phyloP scores from a whole-genome alignment of 768 basidiomycete genomes.

The Tricholoma sp. region DNA sequence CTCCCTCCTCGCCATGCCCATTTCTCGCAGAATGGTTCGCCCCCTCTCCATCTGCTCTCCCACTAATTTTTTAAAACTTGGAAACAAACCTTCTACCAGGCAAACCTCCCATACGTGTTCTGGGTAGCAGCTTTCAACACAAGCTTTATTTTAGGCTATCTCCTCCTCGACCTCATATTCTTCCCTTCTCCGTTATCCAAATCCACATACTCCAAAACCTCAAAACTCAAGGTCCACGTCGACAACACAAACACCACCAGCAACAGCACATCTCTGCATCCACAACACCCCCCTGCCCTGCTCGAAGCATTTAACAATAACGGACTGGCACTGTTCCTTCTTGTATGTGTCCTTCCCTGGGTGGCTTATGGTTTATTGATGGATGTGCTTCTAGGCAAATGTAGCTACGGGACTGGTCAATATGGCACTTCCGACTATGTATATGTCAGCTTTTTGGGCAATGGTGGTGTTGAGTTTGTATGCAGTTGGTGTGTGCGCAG shows the following conservation, averaged over 20 bases:
- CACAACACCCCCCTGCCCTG: slow-evolving; percentile 32
- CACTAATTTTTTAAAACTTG: neutral
- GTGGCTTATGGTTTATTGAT: too few species aligned
- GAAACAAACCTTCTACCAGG: slow-evolving; percentile 47
- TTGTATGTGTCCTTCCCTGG: too few species aligned
- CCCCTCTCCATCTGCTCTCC: neutral
- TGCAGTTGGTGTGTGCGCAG: slow-evolving; percentile 46
- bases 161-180: slow-evolving; percentile 69
- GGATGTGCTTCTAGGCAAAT: slow-evolving; percentile 64
- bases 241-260: slow-evolving; percentile 1
- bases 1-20: slow-evolving; percentile 35
- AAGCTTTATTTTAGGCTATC: slow-evolving; percentile 76
- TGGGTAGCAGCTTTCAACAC: slow-evolving; percentile 91
- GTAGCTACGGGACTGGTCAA: slow-evolving; percentile 83
- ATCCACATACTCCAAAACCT: slow-evolving; percentile 20
- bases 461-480: slow-evolving; percentile 64
- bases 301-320: slow-evolving; percentile 84
- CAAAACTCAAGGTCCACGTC: slow-evolving; percentile 22
- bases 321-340: slow-evolving; percentile 71
- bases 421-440: slow-evolving; percentile 77
- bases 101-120: slow-evolving; percentile 82
- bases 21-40: slow-evolving; percentile 45
- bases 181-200: slow-evolving; percentile 38
- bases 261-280: too few species aligned
- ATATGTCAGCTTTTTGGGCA: slow-evolving; percentile 49